Percentiles rank a stretch among this genome's conserved stretches.
Conservation (phyloP, 768 basidiomycete species). For the Leccinum pellstonianum region DNA sequence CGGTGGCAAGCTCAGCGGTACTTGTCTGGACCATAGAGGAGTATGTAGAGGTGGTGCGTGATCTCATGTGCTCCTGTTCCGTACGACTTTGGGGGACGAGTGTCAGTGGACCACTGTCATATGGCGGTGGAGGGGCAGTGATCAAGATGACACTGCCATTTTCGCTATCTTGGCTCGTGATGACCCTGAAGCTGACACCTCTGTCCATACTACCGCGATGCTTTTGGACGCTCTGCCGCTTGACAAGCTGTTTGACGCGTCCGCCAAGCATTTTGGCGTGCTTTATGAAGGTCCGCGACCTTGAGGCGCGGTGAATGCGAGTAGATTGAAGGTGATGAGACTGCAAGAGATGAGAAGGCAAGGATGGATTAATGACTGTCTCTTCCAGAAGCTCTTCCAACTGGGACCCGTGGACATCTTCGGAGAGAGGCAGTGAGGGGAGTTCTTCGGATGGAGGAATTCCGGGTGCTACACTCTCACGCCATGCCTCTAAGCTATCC, state of each 20-base stretch:
- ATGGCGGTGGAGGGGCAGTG: conserved; percentile 30
- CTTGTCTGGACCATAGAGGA: conserved; percentile 21
- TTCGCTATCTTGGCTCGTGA: conserved; percentile 30
- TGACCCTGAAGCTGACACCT: conserved; percentile 17
- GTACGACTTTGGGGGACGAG: conserved; percentile 6
- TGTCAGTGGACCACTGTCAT: conserved; percentile 12
- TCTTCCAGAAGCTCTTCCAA: conserved; percentile 11
- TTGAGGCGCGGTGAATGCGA: conserved; percentile 7
- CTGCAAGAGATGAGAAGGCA: conserved; percentile 9
- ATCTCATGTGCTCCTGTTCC: conserved; percentile 11
- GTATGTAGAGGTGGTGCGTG: conserved; percentile 24
- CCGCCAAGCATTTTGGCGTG: conserved; percentile 30
- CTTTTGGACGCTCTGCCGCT: conserved; percentile 10
- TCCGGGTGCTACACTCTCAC: conserved; percentile 22
- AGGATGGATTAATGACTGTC: conserved; percentile 4
- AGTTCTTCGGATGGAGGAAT: conserved; percentile 19
- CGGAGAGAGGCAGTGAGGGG: conserved; percentile 11
- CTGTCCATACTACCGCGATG: conserved; percentile 22
- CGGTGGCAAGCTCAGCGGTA: conserved; percentile 9
- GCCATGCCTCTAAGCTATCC: conserved; percentile 31
- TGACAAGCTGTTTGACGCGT: conserved; percentile 29
- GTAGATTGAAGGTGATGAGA: conserved; percentile 1
- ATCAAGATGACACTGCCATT: conserved; percentile 32
- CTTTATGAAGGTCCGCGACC: conserved; percentile 22
- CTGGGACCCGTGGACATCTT: conserved; percentile 9